Evolutionary conservation across 2,329 filamentous ascomycete species (phyloP).

Genomic region (Aphanoascus verrucosus): DNA sequence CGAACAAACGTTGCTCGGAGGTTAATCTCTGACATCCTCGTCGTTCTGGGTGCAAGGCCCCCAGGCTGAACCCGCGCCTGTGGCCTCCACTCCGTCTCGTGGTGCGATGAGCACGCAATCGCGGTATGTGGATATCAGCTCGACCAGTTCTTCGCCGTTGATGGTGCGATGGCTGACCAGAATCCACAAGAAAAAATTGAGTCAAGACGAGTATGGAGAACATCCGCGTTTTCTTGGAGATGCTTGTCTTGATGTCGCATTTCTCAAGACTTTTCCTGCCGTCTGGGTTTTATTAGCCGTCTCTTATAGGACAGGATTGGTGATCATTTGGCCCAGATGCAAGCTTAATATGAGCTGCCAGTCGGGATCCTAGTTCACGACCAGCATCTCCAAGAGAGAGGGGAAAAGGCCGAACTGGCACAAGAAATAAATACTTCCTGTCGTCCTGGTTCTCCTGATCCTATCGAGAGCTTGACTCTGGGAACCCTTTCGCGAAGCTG

Average conservation of each 20-base stretch:
- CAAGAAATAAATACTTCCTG: not conserved
- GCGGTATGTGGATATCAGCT: not conserved
- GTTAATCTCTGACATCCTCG: not conserved
- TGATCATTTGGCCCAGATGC: not conserved
- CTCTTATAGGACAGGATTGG: not conserved
- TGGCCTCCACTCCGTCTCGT: too few relatives aligned
- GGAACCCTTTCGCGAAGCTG: too few relatives aligned
- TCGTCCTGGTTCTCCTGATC: not conserved
- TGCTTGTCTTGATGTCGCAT: not conserved
- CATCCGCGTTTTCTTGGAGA: not conserved
- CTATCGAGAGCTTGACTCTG: too few relatives aligned
- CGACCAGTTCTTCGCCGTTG: not conserved
- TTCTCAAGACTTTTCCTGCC: not conserved
- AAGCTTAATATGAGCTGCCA: not conserved
- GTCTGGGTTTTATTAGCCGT: not conserved
- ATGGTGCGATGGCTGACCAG: not conserved
- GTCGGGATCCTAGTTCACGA: not conserved
- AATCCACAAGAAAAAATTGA: not conserved
- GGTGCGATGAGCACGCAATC: not conserved
- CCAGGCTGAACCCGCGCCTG: too few relatives aligned
- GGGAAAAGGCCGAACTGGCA: not conserved
- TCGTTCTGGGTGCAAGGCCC: not conserved
- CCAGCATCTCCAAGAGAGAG: not conserved
- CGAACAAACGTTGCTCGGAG: constrained; percentile 1
- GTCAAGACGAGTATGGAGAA: not conserved